Base-by-base conservation (phyloP, 2,329 filamentous ascomycete genomes). In the Eutypa lata region DNA sequence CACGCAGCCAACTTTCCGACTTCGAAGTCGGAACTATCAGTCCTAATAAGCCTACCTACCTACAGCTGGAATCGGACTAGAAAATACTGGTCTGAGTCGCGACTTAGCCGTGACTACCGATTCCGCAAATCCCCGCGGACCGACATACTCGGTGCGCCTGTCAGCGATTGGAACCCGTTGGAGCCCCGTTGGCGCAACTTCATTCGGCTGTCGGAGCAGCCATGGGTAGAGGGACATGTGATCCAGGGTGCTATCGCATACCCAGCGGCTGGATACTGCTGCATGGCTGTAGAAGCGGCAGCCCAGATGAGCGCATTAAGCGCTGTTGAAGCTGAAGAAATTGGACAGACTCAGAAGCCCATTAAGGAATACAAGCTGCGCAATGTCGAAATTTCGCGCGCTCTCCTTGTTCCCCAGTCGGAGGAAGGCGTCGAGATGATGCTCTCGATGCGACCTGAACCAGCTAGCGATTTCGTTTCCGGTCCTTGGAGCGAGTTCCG, bases 201-300 rank as follows among this genome's bases (percentile, higher is more conserved):
- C 19, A 22, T 53, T 21, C 42, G 52, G 3, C n/a, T 50, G 11
- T 16, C 22, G 26, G 52, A 60, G n/a, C 31, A 49, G 1, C 68
- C 76, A 26, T 76, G 76, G 26, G 67, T 73, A 6, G 61, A 70
- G 46, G 72, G 74, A 55, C 74, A 76, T 62, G 51, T 63, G 42
- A 69, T 75, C 65, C 68, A 73, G 50, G 73, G 67, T 61, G 66
- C 73, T 45, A 69, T 68, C 51, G 71, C 74, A 58, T 71, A 69
- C 49, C 67, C 73, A 53, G 66, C 65, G 13, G 62, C 65, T 11
- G 71, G 71, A 42, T 58, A 61, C 14, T 59, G 65, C 2, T 63
- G 67, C 14, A 60, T 71, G 16, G 49, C 35, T 11, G 50, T 50
- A 2, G 51, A 53, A 24, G 54, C 51, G n/a, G n/a, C 47, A 7